A percentile compares a stretch with the other conserved stretches of the same genome.
These are phyloP conservation scores for Trichoderma sp. DNA, from an alignment of 2,329 filamentous ascomycete species.

Conservation along the genomic window DNA sequence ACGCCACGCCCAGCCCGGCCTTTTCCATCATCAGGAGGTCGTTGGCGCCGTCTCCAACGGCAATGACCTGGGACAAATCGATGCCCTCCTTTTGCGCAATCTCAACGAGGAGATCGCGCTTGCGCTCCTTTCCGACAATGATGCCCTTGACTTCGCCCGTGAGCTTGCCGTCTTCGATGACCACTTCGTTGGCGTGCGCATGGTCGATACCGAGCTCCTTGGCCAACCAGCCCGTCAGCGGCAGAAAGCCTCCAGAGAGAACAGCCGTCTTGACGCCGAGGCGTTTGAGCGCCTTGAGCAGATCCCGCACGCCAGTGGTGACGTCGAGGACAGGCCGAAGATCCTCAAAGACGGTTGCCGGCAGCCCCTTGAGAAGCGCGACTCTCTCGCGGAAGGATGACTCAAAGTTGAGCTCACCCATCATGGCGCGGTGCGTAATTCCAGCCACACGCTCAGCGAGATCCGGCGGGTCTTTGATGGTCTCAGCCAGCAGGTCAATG, in stretches of 20 bases:
- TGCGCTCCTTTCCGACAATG: conserved; percentile 76
- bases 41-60: conserved; percentile 81
- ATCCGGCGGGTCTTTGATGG: conserved; percentile 67
- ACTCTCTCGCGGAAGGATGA: conserved; percentile 80
- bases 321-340: conserved; percentile 75
- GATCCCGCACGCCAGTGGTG: conserved; percentile 74
- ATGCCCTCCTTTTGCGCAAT: conserved; percentile 70
- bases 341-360: conserved; percentile 74
- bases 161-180: conserved; percentile 57
- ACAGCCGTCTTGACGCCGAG: conserved; percentile 88
- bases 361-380: conserved; percentile 76
- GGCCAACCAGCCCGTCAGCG: conserved; percentile 84
- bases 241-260: conserved; percentile 87
- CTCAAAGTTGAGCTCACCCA: conserved; percentile 91
- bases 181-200: conserved; percentile 83
- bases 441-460: conserved; percentile 80
- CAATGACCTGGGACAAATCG: conserved; percentile 65
- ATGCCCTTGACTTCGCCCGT: conserved; percentile 72
- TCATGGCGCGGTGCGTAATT: conserved; percentile 93
- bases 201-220: conserved; percentile 80
- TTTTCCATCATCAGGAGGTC: conserved; percentile 77
- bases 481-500: conserved; percentile 89
- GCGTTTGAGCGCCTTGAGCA: conserved; percentile 72
- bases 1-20: conserved; percentile 76
- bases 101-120: conserved; percentile 68